These are phyloP conservation scores for Barbarea vulgaris DNA, from an alignment of 345 rosid species.

Conservation along the genomic window DNA sequence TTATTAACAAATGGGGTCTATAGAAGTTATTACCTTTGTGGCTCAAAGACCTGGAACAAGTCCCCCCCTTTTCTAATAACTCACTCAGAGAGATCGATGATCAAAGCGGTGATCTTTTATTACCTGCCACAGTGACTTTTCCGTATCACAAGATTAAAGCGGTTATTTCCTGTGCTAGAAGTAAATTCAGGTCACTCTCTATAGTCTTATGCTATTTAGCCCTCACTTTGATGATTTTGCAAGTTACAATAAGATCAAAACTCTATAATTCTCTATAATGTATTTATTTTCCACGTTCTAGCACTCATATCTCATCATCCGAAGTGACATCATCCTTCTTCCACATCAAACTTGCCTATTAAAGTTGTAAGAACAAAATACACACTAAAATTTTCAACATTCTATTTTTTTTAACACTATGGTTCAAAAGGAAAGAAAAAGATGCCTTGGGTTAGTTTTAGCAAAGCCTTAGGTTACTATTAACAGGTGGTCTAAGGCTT, in stretches of 20 bases:
- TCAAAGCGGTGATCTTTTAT: slow-evolving; percentile 30
- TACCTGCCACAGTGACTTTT: slow-evolving; percentile 36
- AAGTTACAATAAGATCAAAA: neutral
- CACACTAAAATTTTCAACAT: neutral
- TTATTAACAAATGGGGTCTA: slow-evolving; percentile 42
- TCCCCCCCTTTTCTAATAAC: slow-evolving; percentile 1
- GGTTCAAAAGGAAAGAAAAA: neutral
- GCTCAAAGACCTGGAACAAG: slow-evolving; percentile 43
- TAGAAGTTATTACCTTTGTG: slow-evolving; percentile 41
- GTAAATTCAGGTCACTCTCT: slow-evolving; percentile 32
- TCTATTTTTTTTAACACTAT: neutral
- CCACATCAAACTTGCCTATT: neutral
- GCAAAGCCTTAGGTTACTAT: slow-evolving; percentile 23
- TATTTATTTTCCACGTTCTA: neutral
- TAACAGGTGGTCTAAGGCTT: slow-evolving; percentile 6
- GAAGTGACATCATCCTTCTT: neutral
- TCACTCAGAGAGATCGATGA: neutral
- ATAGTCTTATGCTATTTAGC: slow-evolving; percentile 7
- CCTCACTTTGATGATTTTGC: slow-evolving; percentile 27
- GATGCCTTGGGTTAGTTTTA: slow-evolving; percentile 14
- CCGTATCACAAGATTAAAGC: slow-evolving; percentile 16
- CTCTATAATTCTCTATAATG: too few species aligned
- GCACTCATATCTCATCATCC: neutral
- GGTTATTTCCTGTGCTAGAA: slow-evolving; percentile 30
- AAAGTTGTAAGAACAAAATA: neutral